Conservation (phyloP, 352 stramenopile genomes). For the Phytophthora brassicae region DNA sequence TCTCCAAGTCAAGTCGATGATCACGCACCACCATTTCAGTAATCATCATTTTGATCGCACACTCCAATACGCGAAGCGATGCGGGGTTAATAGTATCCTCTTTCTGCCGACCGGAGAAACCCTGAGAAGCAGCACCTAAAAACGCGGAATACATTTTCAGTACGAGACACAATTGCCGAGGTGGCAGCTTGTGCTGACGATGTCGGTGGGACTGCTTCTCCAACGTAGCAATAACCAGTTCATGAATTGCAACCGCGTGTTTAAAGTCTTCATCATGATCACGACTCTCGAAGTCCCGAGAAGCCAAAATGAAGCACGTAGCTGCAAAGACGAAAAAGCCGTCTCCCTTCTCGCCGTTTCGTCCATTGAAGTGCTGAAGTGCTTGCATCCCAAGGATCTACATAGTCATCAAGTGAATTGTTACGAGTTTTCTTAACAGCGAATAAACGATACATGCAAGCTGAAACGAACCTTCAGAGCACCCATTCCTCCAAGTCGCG, state of each 20-base stretch:
- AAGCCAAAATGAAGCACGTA: slow-evolving; percentile 48
- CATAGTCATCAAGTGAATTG: slow-evolving; percentile 12
- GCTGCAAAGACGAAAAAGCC: slow-evolving; percentile 45
- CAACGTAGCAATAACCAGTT: slow-evolving; percentile 23
- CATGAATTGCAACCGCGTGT: slow-evolving; percentile 18
- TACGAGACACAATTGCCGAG: slow-evolving; percentile 33
- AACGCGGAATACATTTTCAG: slow-evolving; percentile 38
- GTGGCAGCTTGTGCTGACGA: slow-evolving; percentile 21
- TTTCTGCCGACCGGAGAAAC: slow-evolving; percentile 7
- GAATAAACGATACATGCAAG: no score
- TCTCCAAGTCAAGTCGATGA: slow-evolving; percentile 18
- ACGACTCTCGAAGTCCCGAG: slow-evolving; percentile 12
- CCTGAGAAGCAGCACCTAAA: slow-evolving; percentile 11
- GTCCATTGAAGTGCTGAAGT: slow-evolving; percentile 21
- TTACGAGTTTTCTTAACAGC: no score
- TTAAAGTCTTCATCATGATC: slow-evolving; percentile 5
- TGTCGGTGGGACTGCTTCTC: slow-evolving; percentile 20
- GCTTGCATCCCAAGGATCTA: slow-evolving; percentile 26
- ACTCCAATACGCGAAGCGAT: slow-evolving; percentile 27
- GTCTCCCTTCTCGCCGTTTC: slow-evolving; percentile 9
- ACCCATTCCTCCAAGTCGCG: slow-evolving; percentile 34
- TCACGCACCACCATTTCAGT: slow-evolving; percentile 16
- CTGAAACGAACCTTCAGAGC: slow-evolving; percentile 46
- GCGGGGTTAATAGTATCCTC: slow-evolving; percentile 12
- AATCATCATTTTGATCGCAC: slow-evolving; percentile 17